Evolutionary conservation across 2,329 filamentous ascomycete species (phyloP).

Genomic region (Alternaria gaisen): DNA sequence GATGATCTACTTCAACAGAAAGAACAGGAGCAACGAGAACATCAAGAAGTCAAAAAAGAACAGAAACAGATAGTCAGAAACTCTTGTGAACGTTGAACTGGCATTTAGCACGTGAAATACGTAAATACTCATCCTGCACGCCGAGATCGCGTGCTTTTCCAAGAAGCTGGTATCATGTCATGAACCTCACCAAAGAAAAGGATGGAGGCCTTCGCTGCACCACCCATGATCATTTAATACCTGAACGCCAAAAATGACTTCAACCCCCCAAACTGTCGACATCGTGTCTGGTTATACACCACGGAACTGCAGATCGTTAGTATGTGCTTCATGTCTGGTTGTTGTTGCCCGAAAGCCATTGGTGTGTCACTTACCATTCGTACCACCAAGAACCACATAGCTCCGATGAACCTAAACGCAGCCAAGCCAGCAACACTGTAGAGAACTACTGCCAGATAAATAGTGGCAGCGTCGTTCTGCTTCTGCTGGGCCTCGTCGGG

Average conservation of each 20-base stretch:
- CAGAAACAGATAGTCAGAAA: neutral
- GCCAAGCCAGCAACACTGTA: constrained; percentile 89
- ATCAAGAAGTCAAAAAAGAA: neutral
- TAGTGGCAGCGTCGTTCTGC: constrained; percentile 68
- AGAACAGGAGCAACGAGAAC: neutral
- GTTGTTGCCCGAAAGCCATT: neutral
- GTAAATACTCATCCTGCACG: constrained; percentile 13
- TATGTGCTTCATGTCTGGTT: neutral
- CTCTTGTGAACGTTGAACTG: neutral
- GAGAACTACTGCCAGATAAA: constrained; percentile 86
- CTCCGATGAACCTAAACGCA: constrained; percentile 86
- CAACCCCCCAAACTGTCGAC: neutral
- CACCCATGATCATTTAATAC: constrained; percentile 11
- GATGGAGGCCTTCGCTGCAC: constrained; percentile 9
- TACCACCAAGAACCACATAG: constrained; percentile 86
- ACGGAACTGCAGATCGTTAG: constrained; percentile 58
- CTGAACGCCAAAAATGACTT: constrained; percentile 14
- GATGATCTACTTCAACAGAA: neutral
- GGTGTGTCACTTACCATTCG: constrained; percentile 47
- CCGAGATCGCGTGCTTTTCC: constrained; percentile 7
- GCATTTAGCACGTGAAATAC: constrained; percentile 12
- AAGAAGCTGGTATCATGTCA: constrained; percentile 32
- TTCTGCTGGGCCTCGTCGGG: constrained; percentile 55
- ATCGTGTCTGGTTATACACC: constrained; percentile 50
- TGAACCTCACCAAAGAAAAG: constrained; percentile 13